Percentiles rank a stretch among this genome's conserved stretches.
Evolutionary conservation across 208 protist species (phyloP).

Genomic region (Histomonas meleagridis): DNA sequence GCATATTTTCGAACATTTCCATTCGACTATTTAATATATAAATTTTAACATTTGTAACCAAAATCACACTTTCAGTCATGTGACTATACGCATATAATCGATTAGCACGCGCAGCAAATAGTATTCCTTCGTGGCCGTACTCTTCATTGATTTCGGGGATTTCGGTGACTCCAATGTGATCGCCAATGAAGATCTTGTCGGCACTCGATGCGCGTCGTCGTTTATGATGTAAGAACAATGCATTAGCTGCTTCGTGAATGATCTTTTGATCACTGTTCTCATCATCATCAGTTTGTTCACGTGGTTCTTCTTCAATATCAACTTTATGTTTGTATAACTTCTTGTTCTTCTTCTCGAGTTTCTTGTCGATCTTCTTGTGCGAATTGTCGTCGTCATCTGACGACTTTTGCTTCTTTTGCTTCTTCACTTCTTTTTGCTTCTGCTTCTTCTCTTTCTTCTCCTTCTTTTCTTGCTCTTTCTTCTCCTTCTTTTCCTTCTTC

Average conservation of each 20-base stretch:
- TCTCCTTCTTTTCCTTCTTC: no score
- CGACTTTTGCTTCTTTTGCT: no score
- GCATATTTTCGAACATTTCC: not conserved
- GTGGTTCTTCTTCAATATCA: no score
- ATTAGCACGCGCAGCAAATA: not conserved
- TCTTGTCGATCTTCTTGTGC: no score
- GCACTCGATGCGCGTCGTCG: not conserved
- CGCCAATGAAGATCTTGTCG: not conserved
- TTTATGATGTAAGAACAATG: not conserved
- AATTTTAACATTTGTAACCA: not conserved
- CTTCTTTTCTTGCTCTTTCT: no score
- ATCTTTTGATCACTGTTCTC: no score
- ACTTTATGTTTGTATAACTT: no score
- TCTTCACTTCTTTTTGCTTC: no score
- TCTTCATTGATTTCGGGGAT: not conserved
- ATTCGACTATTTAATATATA: not conserved
- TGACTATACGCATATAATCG: not conserved
- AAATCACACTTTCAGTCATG: not conserved
- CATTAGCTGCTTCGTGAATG: not conserved
- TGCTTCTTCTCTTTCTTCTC: no score
- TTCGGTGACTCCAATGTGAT: not conserved
- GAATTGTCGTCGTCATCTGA: no score
- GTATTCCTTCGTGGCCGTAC: not conserved
- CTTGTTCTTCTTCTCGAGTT: no score
- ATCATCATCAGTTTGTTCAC: no score